Base-by-base conservation (phyloP, 148 eudicot genomes). In the Limonium bicolor region DNA sequence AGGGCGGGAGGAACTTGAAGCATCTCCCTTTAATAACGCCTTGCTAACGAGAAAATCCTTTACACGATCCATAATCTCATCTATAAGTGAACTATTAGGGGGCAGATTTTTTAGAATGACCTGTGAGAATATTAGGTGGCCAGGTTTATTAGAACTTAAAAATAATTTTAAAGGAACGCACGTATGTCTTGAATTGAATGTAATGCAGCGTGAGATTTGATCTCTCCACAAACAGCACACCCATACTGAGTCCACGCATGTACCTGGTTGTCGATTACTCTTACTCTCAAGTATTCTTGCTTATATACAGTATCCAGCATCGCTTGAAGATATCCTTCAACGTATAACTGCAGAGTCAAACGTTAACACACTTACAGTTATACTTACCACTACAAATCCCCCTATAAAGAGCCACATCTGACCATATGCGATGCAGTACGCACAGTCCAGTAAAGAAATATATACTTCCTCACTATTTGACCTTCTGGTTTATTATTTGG, bases 321-420 rank as follows among this genome's bases (percentile, higher is more conserved):
- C 35, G 99, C 99, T 70, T 90, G 99, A 62, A 90, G 68, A 59
- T 90, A 90, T 36, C 99, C 99, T 86, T 90, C 99, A 59, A 90
- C 70, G 50, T 84, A 90, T 40, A 85, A 53, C 99, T 90, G 94
- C 75, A 76, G n/a, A 24, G 32, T 20, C n/a, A n/a, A n/a, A n/a
- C n/a, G n/a, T n/a, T n/a, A n/a, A n/a, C n/a, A n/a, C n/a, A n/a
- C n/a, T n/a, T n/a, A n/a, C n/a, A n/a, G n/a, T n/a, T n/a, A n/a
- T n/a, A n/a, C n/a, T n/a, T n/a, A n/a, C n/a, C n/a, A n/a, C n/a
- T n/a, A n/a, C n/a, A n/a, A n/a, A n/a, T n/a, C n/a, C n/a, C n/a
- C n/a, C n/a, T n/a, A n/a, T n/a, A n/a, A n/a, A n/a, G n/a, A n/a
- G n/a, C n/a, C n/a, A n/a, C n/a, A n/a, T n/a, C n/a, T n/a, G n/a